Conservation (phyloP, 2,329 filamentous ascomycete species). For the Xylariaceae sp. region DNA sequence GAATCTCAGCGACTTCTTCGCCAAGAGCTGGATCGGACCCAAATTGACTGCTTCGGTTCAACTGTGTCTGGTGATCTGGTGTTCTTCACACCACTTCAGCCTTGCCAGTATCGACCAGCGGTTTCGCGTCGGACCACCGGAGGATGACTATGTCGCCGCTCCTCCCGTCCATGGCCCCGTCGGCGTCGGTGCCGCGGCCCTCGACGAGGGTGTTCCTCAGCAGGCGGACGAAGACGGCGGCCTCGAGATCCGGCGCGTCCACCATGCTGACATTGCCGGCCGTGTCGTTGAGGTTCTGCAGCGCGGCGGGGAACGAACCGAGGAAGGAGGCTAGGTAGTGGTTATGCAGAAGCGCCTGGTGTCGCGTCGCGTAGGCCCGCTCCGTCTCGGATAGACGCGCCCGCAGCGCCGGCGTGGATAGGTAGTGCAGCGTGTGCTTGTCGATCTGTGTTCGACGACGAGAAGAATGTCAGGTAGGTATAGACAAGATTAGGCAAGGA, state of each 20-base stretch:
- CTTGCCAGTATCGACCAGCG: constrained; percentile 44
- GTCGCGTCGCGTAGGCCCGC: constrained; percentile 71
- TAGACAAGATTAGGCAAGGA: too few species aligned
- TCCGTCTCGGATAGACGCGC: constrained; percentile 69
- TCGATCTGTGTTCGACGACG: too few species aligned
- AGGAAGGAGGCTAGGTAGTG: constrained; percentile 87
- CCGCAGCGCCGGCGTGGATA: constrained; percentile 47
- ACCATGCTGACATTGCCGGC: constrained; percentile 89
- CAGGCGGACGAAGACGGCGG: constrained; percentile 76
- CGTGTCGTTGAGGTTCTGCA: constrained; percentile 86
- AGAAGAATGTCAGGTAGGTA: too few species aligned
- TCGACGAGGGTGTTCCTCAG: constrained; percentile 52
- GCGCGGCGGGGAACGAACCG: constrained; percentile 64
- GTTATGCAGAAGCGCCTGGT: constrained; percentile 74
- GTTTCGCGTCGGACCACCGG: constrained; percentile 66
- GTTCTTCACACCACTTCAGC: constrained; percentile 56
- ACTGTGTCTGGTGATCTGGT: too few species aligned
- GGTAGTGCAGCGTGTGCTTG: constrained; percentile 66
- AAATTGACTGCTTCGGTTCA: too few species aligned
- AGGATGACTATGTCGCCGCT: constrained; percentile 62
- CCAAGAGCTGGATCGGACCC: too few species aligned
- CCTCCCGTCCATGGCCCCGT: constrained; percentile 50
- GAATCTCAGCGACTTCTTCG: too few species aligned
- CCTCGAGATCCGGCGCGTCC: constrained; percentile 73
- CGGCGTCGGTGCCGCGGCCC: constrained; percentile 56